Conservation (phyloP, 2,329 filamentous ascomycete genomes). For the Graphilbum ipis-grandicollis region DNA sequence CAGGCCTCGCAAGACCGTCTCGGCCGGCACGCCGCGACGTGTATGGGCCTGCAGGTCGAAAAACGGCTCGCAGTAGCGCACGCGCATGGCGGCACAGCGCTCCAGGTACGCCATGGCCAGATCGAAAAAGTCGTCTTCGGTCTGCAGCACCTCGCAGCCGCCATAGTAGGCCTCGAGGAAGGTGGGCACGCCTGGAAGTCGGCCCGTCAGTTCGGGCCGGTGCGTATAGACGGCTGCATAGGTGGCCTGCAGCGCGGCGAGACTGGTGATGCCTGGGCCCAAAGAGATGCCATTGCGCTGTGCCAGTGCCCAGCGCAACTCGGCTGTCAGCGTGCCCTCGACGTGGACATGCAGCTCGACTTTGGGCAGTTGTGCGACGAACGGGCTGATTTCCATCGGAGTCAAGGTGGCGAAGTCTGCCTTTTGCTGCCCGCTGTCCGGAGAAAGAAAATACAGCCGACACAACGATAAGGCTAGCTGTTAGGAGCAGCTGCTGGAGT, state of each 20-base stretch:
- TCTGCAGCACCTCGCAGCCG: constrained; percentile 50
- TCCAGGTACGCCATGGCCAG: constrained; percentile 56
- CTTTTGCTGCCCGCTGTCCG: too few species aligned
- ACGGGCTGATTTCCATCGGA: constrained; percentile 15
- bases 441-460: too few species aligned
- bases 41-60: constrained; percentile 67
- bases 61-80: constrained; percentile 59
- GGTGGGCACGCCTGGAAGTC: constrained; percentile 10
- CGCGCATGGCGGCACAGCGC: constrained; percentile 42
- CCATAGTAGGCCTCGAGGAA: constrained; percentile 65
- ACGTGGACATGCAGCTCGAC: constrained; percentile 29
- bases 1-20: constrained; percentile 47
- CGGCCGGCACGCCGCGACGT: constrained; percentile 41
- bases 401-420: constrained; percentile 16
- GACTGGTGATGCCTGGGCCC: constrained; percentile 12
- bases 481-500: too few species aligned
- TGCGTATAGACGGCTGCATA: constrained; percentile 39
- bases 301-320: constrained; percentile 22
- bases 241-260: constrained; percentile 41
- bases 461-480: too few species aligned
- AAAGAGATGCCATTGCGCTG: constrained; percentile 19
- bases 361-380: constrained; percentile 21
- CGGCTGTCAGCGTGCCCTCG: constrained; percentile 24
- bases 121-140: constrained; percentile 49
- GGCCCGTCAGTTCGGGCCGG: constrained; percentile 18